Percentiles rank a stretch among this genome's conserved stretches.
phyloP scores from a whole-genome alignment of 768 basidiomycete species.

The Rhodotorula babjevae region DNA sequence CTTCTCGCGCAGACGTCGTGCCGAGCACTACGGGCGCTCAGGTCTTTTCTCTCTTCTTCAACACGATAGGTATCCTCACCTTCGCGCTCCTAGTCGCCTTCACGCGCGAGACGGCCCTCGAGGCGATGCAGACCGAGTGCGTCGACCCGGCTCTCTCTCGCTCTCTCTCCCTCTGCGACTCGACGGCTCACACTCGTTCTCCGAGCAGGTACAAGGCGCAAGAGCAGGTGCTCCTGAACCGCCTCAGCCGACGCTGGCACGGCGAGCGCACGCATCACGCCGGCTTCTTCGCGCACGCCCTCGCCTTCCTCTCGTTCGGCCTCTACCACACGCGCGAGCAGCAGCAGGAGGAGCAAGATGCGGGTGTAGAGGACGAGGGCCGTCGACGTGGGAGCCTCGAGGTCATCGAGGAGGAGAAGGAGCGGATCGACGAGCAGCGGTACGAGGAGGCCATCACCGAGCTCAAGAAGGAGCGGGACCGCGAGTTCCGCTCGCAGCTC shows the following conservation, averaged over 20 bases:
- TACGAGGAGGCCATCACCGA: constrained; percentile 24
- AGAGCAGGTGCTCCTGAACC: background rate
- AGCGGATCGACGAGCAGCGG: background rate
- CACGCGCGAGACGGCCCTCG: constrained; percentile 12
- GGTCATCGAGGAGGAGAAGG: background rate
- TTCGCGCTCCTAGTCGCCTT: constrained; percentile 33
- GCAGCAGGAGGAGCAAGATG: constrained; percentile 7
- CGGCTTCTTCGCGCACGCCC: background rate
- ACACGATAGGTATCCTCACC: constrained; percentile 8
- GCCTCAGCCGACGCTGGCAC: background rate
- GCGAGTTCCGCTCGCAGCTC: constrained; percentile 21
- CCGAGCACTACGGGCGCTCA: background rate
- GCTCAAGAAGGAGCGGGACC: constrained; percentile 11
- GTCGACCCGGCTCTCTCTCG: background rate
- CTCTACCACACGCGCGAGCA: constrained; percentile 1
- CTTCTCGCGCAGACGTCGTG: background rate
- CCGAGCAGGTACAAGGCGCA: constrained; percentile 11
- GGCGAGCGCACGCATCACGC: background rate
- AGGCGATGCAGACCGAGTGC: constrained; percentile 25
- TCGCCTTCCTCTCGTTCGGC: constrained; percentile 2
- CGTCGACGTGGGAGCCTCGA: background rate
- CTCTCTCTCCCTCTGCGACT: no score
- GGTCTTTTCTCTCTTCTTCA: constrained; percentile 8
- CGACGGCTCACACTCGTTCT: no score
- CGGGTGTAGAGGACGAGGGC: background rate